phyloP scores from a whole-genome alignment of 768 basidiomycete species.

The Pulveroboletus sp. region DNA sequence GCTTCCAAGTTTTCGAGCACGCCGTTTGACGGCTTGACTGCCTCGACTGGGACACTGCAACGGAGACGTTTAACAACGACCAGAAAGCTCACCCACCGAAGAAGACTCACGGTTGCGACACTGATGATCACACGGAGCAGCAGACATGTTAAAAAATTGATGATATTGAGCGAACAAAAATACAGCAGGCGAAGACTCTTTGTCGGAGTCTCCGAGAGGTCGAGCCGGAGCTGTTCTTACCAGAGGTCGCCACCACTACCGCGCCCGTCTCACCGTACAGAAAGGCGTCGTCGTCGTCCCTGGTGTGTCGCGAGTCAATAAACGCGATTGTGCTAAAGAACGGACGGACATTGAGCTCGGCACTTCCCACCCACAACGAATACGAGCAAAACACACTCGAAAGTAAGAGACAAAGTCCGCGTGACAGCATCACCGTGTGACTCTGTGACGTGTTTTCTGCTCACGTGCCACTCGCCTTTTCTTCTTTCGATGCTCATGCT shows the following conservation, averaged over 20 bases:
- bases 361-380: constrained; percentile 18
- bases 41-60: constrained; percentile 41
- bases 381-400: constrained; percentile 18
- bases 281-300: constrained; percentile 83
- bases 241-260: constrained; percentile 36
- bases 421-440: constrained; percentile 27
- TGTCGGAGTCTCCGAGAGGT: constrained; percentile 22
- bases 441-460: constrained; percentile 18
- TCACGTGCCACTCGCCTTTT: background rate
- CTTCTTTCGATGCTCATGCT: constrained; percentile 9
- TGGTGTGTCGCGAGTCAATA: constrained; percentile 31
- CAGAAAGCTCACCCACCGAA: constrained; percentile 22
- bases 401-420: constrained; percentile 21
- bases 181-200: constrained; percentile 32
- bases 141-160: constrained; percentile 40
- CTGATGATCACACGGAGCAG: constrained; percentile 44
- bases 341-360: constrained; percentile 29
- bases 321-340: constrained; percentile 15
- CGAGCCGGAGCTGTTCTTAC: constrained; percentile 41
- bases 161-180: constrained; percentile 34
- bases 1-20: constrained; percentile 50
- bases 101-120: constrained; percentile 61
- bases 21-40: constrained; percentile 44
- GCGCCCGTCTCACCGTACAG: constrained; percentile 60
- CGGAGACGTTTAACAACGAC: constrained; percentile 18